phyloP scores from a whole-genome alignment of 352 stramenopile genomes.

The Phytophthora pistaciae region DNA sequence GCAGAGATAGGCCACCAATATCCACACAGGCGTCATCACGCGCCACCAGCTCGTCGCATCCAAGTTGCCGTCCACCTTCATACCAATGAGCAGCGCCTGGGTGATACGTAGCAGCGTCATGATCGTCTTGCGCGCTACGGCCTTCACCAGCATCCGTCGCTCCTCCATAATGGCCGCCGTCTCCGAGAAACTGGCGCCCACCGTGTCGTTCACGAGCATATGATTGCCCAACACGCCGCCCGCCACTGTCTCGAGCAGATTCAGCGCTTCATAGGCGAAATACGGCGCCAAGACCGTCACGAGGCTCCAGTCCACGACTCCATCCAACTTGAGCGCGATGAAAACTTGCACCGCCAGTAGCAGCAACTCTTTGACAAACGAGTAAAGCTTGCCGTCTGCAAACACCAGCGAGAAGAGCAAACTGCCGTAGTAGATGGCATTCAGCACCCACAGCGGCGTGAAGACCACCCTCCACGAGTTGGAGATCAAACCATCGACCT shows the following conservation, averaged over 20 bases:
- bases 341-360: conserved; percentile 80
- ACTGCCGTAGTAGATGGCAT: conserved; percentile 38
- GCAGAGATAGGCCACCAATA: conserved; percentile 65
- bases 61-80: conserved; percentile 71
- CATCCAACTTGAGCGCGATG: conserved; percentile 79
- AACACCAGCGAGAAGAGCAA: conserved; percentile 29
- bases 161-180: conserved; percentile 68
- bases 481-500: conserved; percentile 28
- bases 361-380: conserved; percentile 65
- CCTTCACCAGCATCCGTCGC: conserved; percentile 45
- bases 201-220: conserved; percentile 65
- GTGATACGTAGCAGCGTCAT: conserved; percentile 53
- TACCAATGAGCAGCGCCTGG: conserved; percentile 62
- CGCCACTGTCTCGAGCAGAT: conserved; percentile 67
- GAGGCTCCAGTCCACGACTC: conserved; percentile 65
- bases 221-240: conserved; percentile 61
- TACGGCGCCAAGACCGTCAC: conserved; percentile 71
- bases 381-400: conserved; percentile 29
- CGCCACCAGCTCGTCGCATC: conserved; percentile 69
- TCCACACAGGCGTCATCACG: conserved; percentile 78
- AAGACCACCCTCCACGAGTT: conserved; percentile 29
- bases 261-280: conserved; percentile 71
- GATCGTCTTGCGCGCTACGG: conserved; percentile 45
- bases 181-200: conserved; percentile 55
- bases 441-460: conserved; percentile 35